Base-by-base conservation (phyloP, 73 alveolate genomes). In the Breviolum minutum region DNA sequence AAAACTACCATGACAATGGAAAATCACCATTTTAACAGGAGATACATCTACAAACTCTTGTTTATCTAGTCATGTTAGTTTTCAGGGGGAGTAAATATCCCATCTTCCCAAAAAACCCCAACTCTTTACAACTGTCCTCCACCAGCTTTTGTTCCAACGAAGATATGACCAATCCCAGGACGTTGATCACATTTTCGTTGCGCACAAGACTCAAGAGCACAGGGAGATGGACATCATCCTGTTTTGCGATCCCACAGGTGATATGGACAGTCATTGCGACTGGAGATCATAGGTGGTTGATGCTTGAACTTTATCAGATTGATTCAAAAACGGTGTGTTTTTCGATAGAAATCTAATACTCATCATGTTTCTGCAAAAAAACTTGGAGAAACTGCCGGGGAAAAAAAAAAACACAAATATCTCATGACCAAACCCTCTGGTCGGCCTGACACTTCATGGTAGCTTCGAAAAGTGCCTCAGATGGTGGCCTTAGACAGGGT, bases 161-260 rank as follows among this genome's bases (percentile, higher is more conserved):
- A 83, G 92, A 32, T 54, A 54, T 24, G 2, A 22, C 27, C 24
- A 60, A 73, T 60, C 92, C 92, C 16, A 83, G 74, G 14, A 83
- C 13, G 27, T 10, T 83, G 26, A 77, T 26, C 22, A 61, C 92
- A 70, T 83, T 70, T 26, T 71, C 88, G 20, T 32, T 66, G 19
- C 32, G 88, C 64, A 80, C 69, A 27, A 80, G 68, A 66, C 88
- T 80, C 88, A 80, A 48, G 69, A 80, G 88, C 29, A 80, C 19
- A 32, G 88, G 88, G 14, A 32, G 32, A 48, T 48, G 32, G 54
- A 3, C 54, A 40, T 40, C 54, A 40, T 40, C 54, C 54, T 40
- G 54, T 40, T 40, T 40, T 40, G 54, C 54, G 54, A 40, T 40
- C 54, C 54, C 54, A 40, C 54, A 3, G 54, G 54, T 40, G 54